phyloP scores from a whole-genome alignment of 129 eudicot genomes.

The sunflower (Helianthus annuus) region HanXRQr2.0-SUNRISE NC_035449.2:11446897-11447396 shows the following conservation, averaged over 20 bases:
- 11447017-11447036: constrained; percentile 40
- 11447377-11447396: neutral
- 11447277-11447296: constrained; percentile 22
- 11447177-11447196: constrained; percentile 71
- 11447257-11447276: constrained; percentile 29
- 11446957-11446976: constrained; percentile 38
- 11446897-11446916: constrained; percentile 45
- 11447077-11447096: constrained; percentile 40
- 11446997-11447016: constrained; percentile 35
- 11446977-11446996: constrained; percentile 50
- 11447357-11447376: neutral
- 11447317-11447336: constrained; percentile 16
- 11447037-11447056: constrained; percentile 41
- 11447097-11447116: constrained; percentile 31
- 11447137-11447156: constrained; percentile 42
- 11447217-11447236: constrained; percentile 29
- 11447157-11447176: constrained; percentile 55
- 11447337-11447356: neutral
- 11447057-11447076: constrained; percentile 31
- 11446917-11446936: constrained; percentile 58
- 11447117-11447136: constrained; percentile 32
- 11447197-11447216: constrained; percentile 57
- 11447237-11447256: constrained; percentile 9
- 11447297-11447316: neutral
- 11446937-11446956: constrained; percentile 44